Evolutionary conservation across 371 early-diverging fungal species (phyloP).

Genomic region (Rhizomucor miehei): DNA sequence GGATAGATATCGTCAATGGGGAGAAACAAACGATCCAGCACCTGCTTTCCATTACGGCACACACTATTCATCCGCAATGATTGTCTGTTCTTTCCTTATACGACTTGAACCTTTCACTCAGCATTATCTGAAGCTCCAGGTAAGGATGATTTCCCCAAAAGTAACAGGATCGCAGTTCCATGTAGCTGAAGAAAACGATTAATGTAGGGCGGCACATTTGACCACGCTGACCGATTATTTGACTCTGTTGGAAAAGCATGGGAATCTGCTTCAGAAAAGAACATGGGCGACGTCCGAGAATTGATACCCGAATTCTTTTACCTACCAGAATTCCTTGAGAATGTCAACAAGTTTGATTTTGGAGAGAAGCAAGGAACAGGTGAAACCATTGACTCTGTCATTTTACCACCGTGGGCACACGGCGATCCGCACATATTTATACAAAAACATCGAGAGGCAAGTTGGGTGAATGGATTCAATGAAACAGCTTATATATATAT

Average conservation of each 20-base stretch:
- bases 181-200: not conserved
- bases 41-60: constrained; percentile 89
- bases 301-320: constrained; percentile 91
- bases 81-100: constrained; percentile 80
- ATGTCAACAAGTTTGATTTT: constrained; percentile 84
- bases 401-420: constrained; percentile 85
- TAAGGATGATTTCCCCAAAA: constrained; percentile 18
- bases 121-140: constrained; percentile 72
- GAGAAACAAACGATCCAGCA: constrained; percentile 70
- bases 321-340: constrained; percentile 81
- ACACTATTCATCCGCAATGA: constrained; percentile 87
- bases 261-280: constrained; percentile 69
- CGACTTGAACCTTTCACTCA: constrained; percentile 86
- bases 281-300: constrained; percentile 84
- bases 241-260: constrained; percentile 66
- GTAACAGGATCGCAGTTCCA: not conserved
- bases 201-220: constrained; percentile 84
- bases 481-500: no score
- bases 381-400: constrained; percentile 72
- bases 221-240: constrained; percentile 77
- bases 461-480: not conserved
- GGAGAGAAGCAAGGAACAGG: constrained; percentile 73
- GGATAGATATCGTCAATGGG: constrained; percentile 60
- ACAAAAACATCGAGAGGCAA: constrained; percentile 74
- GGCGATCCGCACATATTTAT: constrained; percentile 86